These are phyloP conservation scores for Penicillium odoratum DNA, from an alignment of 495 filamentous ascomycete genomes.

Conservation along the genomic window DNA sequence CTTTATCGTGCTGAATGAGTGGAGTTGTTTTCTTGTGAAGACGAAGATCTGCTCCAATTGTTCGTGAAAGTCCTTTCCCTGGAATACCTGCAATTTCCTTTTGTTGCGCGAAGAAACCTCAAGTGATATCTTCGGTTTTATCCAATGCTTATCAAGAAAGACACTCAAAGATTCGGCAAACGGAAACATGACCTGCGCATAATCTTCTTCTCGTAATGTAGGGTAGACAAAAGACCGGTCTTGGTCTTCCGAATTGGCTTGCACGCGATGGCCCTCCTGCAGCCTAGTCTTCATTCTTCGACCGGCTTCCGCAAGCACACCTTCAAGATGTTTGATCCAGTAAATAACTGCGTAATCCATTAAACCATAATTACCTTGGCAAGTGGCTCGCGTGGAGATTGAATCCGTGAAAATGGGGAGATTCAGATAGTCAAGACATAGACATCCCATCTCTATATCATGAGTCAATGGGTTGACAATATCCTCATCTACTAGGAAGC, in stretches of 20 bases:
- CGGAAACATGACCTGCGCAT: neutral
- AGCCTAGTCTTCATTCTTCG: slow-evolving; percentile 2
- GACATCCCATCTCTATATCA: slow-evolving; percentile 4
- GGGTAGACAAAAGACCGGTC: neutral
- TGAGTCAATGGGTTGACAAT: neutral
- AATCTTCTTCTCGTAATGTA: slow-evolving; percentile 2
- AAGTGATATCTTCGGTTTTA: neutral
- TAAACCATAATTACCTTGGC: slow-evolving; percentile 1
- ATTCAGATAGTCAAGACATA: slow-evolving; percentile 8
- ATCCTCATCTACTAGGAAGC: slow-evolving; percentile 5
- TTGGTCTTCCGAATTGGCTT: neutral
- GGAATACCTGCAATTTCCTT: slow-evolving; percentile 4
- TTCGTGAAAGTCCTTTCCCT: neutral
- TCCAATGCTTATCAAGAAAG: slow-evolving; percentile 5
- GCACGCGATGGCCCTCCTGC: neutral
- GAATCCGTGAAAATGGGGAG: slow-evolving; percentile 1
- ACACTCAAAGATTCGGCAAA: slow-evolving; percentile 5
- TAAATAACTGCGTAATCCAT: slow-evolving; percentile 6
- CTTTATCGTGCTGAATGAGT: slow-evolving; percentile 1
- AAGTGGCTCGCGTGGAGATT: neutral
- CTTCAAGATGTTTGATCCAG: slow-evolving; percentile 8
- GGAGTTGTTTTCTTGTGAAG: slow-evolving; percentile 5
- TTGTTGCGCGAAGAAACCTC: slow-evolving; percentile 2
- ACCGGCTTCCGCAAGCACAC: neutral
- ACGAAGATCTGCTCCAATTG: slow-evolving; percentile 4